Conservation (phyloP, 495 filamentous ascomycete genomes). For the Beverwykella pulmonaria region DNA sequence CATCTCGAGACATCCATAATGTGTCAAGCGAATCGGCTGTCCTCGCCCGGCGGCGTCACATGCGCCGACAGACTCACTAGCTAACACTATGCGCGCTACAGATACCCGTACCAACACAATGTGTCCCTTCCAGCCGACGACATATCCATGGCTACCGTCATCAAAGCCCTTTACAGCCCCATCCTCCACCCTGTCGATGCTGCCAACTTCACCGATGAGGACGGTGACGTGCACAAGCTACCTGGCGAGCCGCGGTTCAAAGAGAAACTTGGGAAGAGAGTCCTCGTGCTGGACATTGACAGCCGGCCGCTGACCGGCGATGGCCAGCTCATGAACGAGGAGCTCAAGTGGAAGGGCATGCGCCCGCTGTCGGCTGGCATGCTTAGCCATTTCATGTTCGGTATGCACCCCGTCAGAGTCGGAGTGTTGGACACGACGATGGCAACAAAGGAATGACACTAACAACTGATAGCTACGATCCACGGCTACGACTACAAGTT, state of each 20-base stretch:
- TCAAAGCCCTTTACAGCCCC: constrained; percentile 32
- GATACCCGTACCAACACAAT: constrained; percentile 16
- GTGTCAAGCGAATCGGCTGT: background rate
- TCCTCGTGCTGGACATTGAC: constrained; percentile 38
- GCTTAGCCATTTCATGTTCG: constrained; percentile 41
- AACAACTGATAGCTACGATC: constrained; percentile 46
- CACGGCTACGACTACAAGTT: constrained; percentile 61
- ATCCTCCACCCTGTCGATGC: constrained; percentile 35
- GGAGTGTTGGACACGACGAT: background rate
- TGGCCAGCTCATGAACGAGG: constrained; percentile 35
- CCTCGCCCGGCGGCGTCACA: background rate
- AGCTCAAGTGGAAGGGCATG: constrained; percentile 36
- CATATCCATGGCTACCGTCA: constrained; percentile 28
- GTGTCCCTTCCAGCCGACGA: constrained; percentile 19
- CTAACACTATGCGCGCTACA: constrained; percentile 5
- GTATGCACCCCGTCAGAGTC: constrained; percentile 7
- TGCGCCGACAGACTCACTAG: background rate
- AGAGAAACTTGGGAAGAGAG: constrained; percentile 37
- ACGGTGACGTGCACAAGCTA: constrained; percentile 29
- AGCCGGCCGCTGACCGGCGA: constrained; percentile 29
- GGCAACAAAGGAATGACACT: constrained; percentile 1
- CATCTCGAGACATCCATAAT: background rate
- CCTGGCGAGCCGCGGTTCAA: constrained; percentile 31
- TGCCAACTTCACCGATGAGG: constrained; percentile 36
- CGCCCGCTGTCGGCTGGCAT: constrained; percentile 36